These are phyloP conservation scores for Aspergillus texensis DNA, from an alignment of 2,329 filamentous ascomycete genomes.

Conservation along the genomic window DNA sequence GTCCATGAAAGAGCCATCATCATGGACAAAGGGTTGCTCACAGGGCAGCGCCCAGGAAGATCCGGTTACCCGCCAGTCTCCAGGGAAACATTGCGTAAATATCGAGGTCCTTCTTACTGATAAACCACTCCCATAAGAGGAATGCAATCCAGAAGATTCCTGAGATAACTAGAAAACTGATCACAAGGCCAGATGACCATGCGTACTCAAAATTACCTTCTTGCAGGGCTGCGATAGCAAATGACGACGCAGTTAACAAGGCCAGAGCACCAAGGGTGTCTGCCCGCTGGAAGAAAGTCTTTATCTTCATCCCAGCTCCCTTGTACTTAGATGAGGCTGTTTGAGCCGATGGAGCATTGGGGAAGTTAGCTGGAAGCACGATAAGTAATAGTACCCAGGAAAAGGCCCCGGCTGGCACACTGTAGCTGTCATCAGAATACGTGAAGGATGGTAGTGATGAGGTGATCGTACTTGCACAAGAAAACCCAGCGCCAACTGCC, in stretches of 20 bases:
- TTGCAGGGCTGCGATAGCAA: slow-evolving; percentile 56
- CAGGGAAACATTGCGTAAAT: slow-evolving; percentile 23
- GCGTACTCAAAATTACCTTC: slow-evolving; percentile 56
- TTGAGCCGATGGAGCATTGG: background rate
- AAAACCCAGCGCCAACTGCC: slow-evolving; percentile 64
- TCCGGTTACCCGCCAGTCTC: slow-evolving; percentile 14
- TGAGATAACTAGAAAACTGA: slow-evolving; percentile 53
- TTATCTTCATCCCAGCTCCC: background rate
- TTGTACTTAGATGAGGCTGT: background rate
- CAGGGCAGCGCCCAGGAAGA: slow-evolving; percentile 14
- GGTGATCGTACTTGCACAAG: slow-evolving; percentile 58
- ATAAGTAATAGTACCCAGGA: slow-evolving; percentile 12
- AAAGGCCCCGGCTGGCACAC: slow-evolving; percentile 19
- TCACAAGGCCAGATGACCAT: slow-evolving; percentile 58
- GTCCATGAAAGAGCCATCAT: background rate
- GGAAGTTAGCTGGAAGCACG: slow-evolving; percentile 16
- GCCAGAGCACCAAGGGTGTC: slow-evolving; percentile 58
- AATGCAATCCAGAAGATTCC: slow-evolving; percentile 31
- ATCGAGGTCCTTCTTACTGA: background rate
- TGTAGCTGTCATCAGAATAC: background rate
- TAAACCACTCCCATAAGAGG: slow-evolving; percentile 18
- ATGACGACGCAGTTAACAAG: slow-evolving; percentile 57
- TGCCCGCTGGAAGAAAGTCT: slow-evolving; percentile 26
- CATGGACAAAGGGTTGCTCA: background rate
- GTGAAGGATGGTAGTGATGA: background rate